Base-by-base conservation (phyloP, 2,329 filamentous ascomycete genomes). In the Sporothrix inflata region DNA sequence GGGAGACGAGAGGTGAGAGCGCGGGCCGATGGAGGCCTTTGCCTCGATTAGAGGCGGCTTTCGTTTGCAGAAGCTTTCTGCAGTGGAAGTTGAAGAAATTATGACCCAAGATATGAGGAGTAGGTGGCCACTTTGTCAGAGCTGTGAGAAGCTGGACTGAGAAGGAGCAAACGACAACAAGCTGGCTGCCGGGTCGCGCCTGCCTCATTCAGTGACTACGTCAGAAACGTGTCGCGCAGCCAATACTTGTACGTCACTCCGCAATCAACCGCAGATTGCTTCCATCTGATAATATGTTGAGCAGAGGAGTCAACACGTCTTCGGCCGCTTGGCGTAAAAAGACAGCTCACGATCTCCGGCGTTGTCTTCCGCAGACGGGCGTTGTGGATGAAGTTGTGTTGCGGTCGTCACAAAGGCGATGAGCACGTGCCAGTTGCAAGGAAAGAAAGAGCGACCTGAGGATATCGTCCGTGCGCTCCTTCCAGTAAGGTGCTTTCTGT, bases 121-220 rank as follows among this genome's bases (percentile, higher is more conserved):
- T 16, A 51, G 21, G n/a, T 27, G 51, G 34, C 34, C 27, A 14
- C 34, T 19, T 69, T 69, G 49, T 57, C 47, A 69, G 24, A 21
- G 14, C 9, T 9, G 45, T 9, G 42, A 51, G 30, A 42, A 27
- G 69, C 27, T 30, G 27, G 47, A 51, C 30, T 27, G 34, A 65
- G 69, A 65, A 71, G 69, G 69, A 71, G 69, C 69, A 65, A 71
- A 71, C 57, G 40, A 19, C 68, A 12, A 24, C 38, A 40, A 24
- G 9, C 9, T 49, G 40, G 24, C n/a, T 57, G 49, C 38, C 49
- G 30, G 38, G 45, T 67, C 65, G 65, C 45, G 19, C 65, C 65
- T 67, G 45, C 65, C 65, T 12, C 14, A 30, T n/a, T 34, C 34
- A 60, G 67, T 60, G 38, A 40, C 51, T 27, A 3, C 67, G 38